These are phyloP conservation scores for Melampsora americana DNA, from an alignment of 1,284 basidiomycete genomes.

Conservation along the genomic window DNA sequence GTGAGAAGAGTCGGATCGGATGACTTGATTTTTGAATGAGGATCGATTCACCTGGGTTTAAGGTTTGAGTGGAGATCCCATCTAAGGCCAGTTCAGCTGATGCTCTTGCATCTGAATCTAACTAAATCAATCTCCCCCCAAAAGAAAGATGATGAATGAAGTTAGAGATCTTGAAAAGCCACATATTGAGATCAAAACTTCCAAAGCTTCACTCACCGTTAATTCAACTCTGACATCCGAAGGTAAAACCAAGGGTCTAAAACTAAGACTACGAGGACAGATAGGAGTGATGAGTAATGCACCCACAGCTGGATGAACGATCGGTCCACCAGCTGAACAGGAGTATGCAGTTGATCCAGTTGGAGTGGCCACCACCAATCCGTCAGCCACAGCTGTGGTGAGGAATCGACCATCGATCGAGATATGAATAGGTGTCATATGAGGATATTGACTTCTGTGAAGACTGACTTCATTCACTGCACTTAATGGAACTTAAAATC, in stretches of 20 bases:
- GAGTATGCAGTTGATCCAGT: conserved; percentile 97
- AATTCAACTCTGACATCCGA: conserved; percentile 74
- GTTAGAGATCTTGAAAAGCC: too few species aligned
- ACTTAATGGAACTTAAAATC: conserved; percentile 58
- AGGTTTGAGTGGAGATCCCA: conserved; percentile 74
- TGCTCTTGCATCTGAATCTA: conserved; percentile 77
- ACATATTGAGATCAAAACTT: neutral
- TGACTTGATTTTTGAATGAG: conserved; percentile 78
- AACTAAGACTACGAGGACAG: conserved; percentile 86
- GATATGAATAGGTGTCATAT: conserved; percentile 88
- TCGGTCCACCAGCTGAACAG: conserved; percentile 89
- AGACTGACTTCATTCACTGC: conserved; percentile 96
- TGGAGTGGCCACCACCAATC: conserved; percentile 88
- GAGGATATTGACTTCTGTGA: conserved; percentile 84
- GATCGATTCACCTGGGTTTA: conserved; percentile 78
- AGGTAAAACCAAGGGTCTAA: conserved; percentile 86
- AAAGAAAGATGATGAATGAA: conserved; percentile 10
- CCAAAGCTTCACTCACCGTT: conserved; percentile 62
- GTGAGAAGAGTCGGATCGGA: conserved; percentile 73
- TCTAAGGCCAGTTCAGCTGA: conserved; percentile 89
- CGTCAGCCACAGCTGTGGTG: conserved; percentile 91
- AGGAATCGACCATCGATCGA: conserved; percentile 93
- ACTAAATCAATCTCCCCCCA: conserved; percentile 61
- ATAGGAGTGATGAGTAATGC: conserved; percentile 90
- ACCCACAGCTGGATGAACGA: conserved; percentile 87